Conservation (phyloP, 2,329 filamentous ascomycete species). For the Fusarium sp. region DNA sequence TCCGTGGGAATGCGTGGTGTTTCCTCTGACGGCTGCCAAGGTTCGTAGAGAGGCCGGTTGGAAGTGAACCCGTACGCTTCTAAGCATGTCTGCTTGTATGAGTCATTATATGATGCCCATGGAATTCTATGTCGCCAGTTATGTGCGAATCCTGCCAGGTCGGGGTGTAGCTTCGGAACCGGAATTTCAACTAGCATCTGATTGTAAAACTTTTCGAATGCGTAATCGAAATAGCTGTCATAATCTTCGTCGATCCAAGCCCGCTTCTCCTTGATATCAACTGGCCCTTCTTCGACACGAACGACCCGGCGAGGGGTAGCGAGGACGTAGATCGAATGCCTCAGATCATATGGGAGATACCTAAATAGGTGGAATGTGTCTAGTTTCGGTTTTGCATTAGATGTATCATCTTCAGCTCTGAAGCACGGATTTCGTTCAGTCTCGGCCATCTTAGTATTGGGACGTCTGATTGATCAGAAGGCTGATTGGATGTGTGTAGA, state of each 20-base stretch:
- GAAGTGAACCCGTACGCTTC: not conserved
- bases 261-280: not conserved
- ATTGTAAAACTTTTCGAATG: not conserved
- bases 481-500: not conserved
- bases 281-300: not conserved
- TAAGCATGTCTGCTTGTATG: not conserved
- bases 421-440: too few relatives aligned
- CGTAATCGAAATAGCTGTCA: not conserved
- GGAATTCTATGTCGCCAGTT: not conserved
- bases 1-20: not conserved
- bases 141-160: not conserved
- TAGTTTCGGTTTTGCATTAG: not conserved
- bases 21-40: not conserved
- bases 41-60: not conserved
- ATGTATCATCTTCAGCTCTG: too few relatives aligned
- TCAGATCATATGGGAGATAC: not conserved
- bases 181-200: not conserved
- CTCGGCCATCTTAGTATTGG: not conserved
- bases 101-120: not conserved
- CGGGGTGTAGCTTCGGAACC: not conserved
- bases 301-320: not conserved
- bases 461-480: not conserved
- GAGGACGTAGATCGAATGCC: not conserved
- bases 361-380: not conserved
- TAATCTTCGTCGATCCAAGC: not conserved